A percentile compares a stretch with the other conserved stretches of the same genome.
These are phyloP conservation scores for Xylaria hypoxylon DNA, from an alignment of 2,329 filamentous ascomycete genomes.

Conservation along the genomic window DNA sequence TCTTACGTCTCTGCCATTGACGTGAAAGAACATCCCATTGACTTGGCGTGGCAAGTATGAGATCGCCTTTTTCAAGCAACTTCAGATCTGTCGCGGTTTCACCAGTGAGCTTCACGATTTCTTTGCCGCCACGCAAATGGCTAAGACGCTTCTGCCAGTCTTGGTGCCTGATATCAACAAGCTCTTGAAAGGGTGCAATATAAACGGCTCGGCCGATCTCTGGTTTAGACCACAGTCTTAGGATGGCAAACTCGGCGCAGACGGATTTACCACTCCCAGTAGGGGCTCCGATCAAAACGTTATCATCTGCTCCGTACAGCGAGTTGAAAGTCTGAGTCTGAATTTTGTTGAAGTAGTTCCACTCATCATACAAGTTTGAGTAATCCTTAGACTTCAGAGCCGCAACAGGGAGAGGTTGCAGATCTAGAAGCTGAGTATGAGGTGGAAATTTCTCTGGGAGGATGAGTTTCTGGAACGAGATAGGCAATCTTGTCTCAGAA, in stretches of 20 bases:
- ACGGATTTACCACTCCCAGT: slow-evolving; percentile 97
- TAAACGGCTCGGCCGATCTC: slow-evolving; percentile 87
- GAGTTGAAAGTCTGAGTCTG: slow-evolving; percentile 98
- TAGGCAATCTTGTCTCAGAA: slow-evolving; percentile 90
- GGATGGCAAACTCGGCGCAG: slow-evolving; percentile 91
- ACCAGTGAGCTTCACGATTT: slow-evolving; percentile 91
- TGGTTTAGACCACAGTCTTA: slow-evolving; percentile 84
- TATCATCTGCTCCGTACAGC: slow-evolving; percentile 89
- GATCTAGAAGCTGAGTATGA: slow-evolving; percentile 89
- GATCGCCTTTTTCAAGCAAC: slow-evolving; percentile 85
- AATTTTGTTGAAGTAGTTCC: slow-evolving; percentile 94
- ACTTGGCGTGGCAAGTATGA: slow-evolving; percentile 89
- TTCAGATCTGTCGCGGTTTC: slow-evolving; percentile 93
- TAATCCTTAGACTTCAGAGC: slow-evolving; percentile 90
- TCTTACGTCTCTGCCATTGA: slow-evolving; percentile 97
- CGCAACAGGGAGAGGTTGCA: slow-evolving; percentile 89
- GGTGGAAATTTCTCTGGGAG: slow-evolving; percentile 95
- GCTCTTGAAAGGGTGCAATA: slow-evolving; percentile 92
- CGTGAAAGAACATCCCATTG: slow-evolving; percentile 98
- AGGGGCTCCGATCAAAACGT: slow-evolving; percentile 91
- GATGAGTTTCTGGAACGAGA: slow-evolving; percentile 95
- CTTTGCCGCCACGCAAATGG: slow-evolving; percentile 82
- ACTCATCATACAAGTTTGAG: slow-evolving; percentile 81
- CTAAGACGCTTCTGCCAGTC: slow-evolving; percentile 87
- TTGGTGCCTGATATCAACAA: slow-evolving; percentile 82